Evolutionary conservation across 805 yeast genomes (phyloP).

Genomic region (Nakazawaea peltata): DNA sequence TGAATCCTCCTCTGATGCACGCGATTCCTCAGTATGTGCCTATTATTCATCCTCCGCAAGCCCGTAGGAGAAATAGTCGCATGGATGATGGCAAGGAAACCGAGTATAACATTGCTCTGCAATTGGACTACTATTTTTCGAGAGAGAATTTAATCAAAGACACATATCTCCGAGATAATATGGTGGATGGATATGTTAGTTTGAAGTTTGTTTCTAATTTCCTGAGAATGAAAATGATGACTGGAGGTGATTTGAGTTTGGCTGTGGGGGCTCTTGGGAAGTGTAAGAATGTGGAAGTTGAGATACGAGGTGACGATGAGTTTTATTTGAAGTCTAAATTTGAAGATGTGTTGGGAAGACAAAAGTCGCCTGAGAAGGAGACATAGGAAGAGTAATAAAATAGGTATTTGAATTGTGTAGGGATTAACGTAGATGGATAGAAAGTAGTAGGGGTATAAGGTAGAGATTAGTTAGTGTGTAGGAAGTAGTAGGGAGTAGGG

Average conservation of each 20-base stretch:
- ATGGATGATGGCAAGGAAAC: not conserved
- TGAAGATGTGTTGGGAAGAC: not conserved
- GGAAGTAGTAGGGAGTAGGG: too few species aligned
- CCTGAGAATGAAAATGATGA: constrained; percentile 58
- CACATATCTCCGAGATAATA: constrained; percentile 64
- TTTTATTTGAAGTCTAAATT: constrained; percentile 8
- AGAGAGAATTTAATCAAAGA: constrained; percentile 82
- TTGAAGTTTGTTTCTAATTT: constrained; percentile 52
- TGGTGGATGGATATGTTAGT: constrained; percentile 71
- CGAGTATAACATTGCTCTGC: constrained; percentile 28
- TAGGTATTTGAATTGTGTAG: too few species aligned
- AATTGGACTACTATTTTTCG: constrained; percentile 83
- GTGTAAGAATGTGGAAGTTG: constrained; percentile 5
- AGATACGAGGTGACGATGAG: constrained; percentile 5
- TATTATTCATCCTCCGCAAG: constrained; percentile 3
- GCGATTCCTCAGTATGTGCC: not conserved
- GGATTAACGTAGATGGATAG: too few species aligned
- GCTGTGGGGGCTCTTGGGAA: constrained; percentile 18
- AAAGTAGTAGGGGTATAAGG: too few species aligned
- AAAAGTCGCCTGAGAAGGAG: too few species aligned
- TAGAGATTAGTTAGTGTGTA: too few species aligned
- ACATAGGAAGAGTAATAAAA: too few species aligned
- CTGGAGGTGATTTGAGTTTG: constrained; percentile 37
- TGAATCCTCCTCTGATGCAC: not conserved
- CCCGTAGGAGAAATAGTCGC: constrained; percentile 1